These are phyloP conservation scores for Xylaria scruposa DNA, from an alignment of 495 filamentous ascomycete species.

Conservation along the genomic window DNA sequence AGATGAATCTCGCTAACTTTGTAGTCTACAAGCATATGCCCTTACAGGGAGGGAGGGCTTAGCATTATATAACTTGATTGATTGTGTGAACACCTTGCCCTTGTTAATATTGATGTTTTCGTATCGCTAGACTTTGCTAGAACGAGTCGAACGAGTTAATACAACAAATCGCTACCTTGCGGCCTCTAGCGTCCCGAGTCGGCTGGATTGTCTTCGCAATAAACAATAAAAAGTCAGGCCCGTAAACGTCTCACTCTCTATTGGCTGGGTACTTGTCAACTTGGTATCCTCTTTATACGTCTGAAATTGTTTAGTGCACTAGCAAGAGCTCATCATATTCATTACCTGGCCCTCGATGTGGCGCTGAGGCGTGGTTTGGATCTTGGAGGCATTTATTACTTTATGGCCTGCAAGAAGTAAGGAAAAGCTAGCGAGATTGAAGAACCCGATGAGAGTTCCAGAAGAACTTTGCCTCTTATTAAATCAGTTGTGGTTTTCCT, in stretches of 20 bases:
- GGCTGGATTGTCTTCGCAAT: not conserved
- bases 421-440: not conserved
- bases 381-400: not conserved
- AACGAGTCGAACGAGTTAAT: not conserved
- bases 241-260: not conserved
- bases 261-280: not conserved
- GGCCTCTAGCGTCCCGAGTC: not conserved
- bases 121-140: not conserved
- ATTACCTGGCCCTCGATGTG: not conserved
- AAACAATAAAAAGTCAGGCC: not conserved
- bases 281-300: not conserved
- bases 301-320: not conserved
- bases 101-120: not conserved
- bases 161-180: not conserved
- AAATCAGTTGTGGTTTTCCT: not conserved
- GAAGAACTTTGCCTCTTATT: not conserved
- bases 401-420: not conserved
- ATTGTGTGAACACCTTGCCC: not conserved
- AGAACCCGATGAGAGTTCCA: not conserved
- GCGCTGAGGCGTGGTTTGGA: not conserved
- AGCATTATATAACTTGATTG: not conserved
- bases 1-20: not conserved
- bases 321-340: not conserved
- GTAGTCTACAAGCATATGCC: not conserved
- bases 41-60: no score